These are phyloP conservation scores for Carex littledalei DNA, from an alignment of 176 grass and related monocot genomes.

Conservation along the genomic window DNA sequence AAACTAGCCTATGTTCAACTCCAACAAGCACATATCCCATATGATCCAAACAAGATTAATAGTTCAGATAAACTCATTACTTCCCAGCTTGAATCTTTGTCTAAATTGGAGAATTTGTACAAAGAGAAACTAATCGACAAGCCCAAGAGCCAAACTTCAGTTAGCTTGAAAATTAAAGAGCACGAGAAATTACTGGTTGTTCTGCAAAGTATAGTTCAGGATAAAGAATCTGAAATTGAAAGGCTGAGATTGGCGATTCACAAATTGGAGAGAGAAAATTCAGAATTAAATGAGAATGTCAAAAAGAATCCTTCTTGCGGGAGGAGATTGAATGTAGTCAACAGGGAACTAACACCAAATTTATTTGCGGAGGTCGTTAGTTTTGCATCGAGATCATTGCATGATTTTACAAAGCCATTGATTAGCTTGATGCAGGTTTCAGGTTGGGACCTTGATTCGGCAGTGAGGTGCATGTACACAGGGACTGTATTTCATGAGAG, in stretches of 20 bases:
- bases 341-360: constrained; percentile 29
- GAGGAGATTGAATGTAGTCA: constrained; percentile 11
- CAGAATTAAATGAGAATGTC: constrained; percentile 35
- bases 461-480: constrained; percentile 21
- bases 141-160: constrained; percentile 32
- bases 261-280: constrained; percentile 36
- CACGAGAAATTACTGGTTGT: constrained; percentile 36
- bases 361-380: constrained; percentile 36
- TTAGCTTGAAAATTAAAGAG: constrained; percentile 41
- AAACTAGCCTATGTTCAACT: constrained; percentile 64
- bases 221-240: constrained; percentile 56
- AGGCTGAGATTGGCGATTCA: constrained; percentile 42
- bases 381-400: constrained; percentile 41
- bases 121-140: constrained; percentile 31
- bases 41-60: constrained; percentile 42
- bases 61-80: constrained; percentile 34
- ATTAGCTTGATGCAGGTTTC: constrained; percentile 52
- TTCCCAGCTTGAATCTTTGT: constrained; percentile 44
- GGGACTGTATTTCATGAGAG: constrained; percentile 41
- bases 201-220: constrained; percentile 50
- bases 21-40: constrained; percentile 55
- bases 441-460: constrained; percentile 37
- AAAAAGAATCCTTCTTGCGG: not conserved
- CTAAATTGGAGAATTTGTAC: constrained; percentile 46
- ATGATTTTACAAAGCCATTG: constrained; percentile 63